These are phyloP conservation scores for Dactylellina drechsleri DNA, from an alignment of 2,329 filamentous ascomycete species.

Conservation along the genomic window DNA sequence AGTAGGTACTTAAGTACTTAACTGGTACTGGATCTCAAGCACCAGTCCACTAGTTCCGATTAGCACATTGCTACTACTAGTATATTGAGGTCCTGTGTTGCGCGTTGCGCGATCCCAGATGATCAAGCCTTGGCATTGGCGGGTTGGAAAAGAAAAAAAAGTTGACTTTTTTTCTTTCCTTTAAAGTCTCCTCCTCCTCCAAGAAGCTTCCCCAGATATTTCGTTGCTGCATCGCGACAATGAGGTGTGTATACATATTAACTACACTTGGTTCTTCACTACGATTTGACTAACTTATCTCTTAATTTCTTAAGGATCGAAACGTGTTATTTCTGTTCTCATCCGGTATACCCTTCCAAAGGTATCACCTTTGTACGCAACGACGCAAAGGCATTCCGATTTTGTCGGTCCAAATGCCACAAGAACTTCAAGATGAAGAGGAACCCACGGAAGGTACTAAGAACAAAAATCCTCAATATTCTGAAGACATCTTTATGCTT, in stretches of 20 bases:
- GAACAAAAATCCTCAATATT: too few species aligned
- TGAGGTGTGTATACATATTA: constrained; percentile 34
- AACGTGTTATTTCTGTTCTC: constrained; percentile 77
- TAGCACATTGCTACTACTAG: too few species aligned
- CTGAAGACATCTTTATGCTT: not conserved
- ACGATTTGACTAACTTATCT: not conserved
- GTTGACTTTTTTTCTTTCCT: not conserved
- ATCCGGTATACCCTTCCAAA: constrained; percentile 73
- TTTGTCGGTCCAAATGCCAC: constrained; percentile 75
- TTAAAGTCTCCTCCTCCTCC: not conserved
- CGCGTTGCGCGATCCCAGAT: not conserved
- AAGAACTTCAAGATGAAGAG: constrained; percentile 63
- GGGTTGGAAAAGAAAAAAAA: not conserved
- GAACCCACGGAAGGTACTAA: constrained; percentile 52
- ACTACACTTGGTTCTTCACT: not conserved
- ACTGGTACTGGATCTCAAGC: too few species aligned
- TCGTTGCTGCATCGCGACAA: constrained; percentile 18
- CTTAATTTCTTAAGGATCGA: constrained; percentile 65
- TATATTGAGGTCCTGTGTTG: too few species aligned
- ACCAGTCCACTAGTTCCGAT: too few species aligned
- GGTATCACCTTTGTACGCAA: constrained; percentile 75
- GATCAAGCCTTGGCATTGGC: too few species aligned
- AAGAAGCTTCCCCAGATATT: not conserved
- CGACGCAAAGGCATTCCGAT: constrained; percentile 73
- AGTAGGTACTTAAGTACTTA: too few species aligned